A percentile compares a stretch with the other conserved stretches of the same genome.
phyloP scores from a whole-genome alignment of 2,329 filamentous ascomycete species.

The Kalmusia sp. region DNA sequence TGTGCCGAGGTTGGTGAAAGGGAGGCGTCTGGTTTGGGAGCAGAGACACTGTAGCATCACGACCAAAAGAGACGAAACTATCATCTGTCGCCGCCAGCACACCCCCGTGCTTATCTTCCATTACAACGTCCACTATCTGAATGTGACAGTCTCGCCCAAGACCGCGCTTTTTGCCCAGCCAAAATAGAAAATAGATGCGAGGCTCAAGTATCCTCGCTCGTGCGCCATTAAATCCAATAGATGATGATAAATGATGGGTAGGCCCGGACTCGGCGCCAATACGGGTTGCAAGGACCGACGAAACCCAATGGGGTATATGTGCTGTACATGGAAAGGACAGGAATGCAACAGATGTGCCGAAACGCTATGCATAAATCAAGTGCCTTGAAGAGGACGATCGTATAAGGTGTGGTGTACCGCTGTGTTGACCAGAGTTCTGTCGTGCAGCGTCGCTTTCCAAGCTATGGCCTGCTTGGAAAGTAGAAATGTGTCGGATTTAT shows the following conservation, averaged over 20 bases:
- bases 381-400: conserved; percentile 1
- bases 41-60: no score
- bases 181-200: conserved; percentile 3
- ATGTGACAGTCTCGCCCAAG: background rate
- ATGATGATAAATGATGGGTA: background rate
- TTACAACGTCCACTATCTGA: no score
- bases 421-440: no score
- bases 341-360: conserved; percentile 8
- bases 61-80: no score
- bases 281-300: conserved; percentile 19
- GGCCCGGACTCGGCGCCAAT: background rate
- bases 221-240: background rate
- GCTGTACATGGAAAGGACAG: conserved; percentile 16
- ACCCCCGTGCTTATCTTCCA: no score
- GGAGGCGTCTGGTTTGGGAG: no score
- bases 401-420: background rate
- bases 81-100: no score
- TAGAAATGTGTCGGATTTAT: conserved; percentile 24
- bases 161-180: background rate
- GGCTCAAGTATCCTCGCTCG: background rate
- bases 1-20: no score
- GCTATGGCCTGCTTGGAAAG: background rate
- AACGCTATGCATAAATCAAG: conserved; percentile 24
- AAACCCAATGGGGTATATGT: conserved; percentile 13
- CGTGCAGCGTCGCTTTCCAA: no score